Evolutionary conservation across 805 yeast genomes (phyloP).

Genomic region (Starmerella ratchasimensis): DNA sequence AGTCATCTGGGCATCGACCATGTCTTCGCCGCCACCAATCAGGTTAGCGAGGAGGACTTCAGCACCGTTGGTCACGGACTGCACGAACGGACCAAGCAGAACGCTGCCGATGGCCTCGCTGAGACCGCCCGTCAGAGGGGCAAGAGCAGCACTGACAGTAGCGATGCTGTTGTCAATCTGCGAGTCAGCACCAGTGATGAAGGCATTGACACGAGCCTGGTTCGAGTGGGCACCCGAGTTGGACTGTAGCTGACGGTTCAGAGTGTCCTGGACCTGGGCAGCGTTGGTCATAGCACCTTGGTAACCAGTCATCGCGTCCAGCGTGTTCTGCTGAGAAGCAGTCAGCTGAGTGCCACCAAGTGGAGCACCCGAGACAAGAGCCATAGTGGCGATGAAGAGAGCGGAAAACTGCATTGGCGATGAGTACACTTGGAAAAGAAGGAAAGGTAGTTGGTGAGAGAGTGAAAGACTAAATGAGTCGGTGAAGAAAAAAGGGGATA

Average conservation of each 20-base stretch:
- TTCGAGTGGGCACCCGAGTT: constrained; percentile 8
- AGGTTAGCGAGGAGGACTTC: constrained; percentile 21
- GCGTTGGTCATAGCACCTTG: constrained; percentile 16
- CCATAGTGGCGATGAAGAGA: constrained; percentile 14
- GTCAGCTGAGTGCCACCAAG: neutral
- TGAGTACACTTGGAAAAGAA: constrained; percentile 1
- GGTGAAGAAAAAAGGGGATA: neutral
- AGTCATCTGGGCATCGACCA: constrained; percentile 19
- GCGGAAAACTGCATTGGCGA: constrained; percentile 14
- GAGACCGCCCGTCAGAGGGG: constrained; percentile 15
- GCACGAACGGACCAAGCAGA: constrained; percentile 23
- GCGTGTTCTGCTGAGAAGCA: neutral
- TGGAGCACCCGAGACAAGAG: constrained; percentile 15
- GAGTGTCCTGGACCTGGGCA: constrained; percentile 16
- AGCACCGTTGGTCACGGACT: constrained; percentile 24
- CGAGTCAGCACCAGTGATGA: constrained; percentile 24
- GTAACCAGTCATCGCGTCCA: constrained; percentile 11
- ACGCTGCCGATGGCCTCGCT: constrained; percentile 14
- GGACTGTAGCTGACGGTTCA: constrained; percentile 15
- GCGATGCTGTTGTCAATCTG: constrained; percentile 22
- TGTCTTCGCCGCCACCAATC: constrained; percentile 19
- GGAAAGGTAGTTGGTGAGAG: neutral
- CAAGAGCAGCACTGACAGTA: constrained; percentile 9
- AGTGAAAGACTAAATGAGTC: neutral
- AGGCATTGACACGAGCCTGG: constrained; percentile 17